Evolutionary conservation across 345 rosid genomes (phyloP), one percentile per base, ranked within the genome.

Genomic region (Gynandropsis gynandra): DNA sequence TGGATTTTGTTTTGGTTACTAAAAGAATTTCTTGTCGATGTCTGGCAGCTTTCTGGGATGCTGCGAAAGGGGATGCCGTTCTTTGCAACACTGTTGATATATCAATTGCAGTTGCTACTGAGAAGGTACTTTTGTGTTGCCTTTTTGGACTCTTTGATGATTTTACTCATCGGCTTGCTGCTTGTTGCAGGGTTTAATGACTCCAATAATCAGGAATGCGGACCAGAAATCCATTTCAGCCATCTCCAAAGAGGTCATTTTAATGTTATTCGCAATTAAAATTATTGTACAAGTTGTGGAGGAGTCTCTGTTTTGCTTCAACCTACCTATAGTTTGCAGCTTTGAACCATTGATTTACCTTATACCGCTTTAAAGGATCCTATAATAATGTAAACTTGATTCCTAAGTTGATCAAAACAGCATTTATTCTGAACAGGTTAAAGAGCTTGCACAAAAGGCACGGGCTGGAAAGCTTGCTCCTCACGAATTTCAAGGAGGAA

Each of bases 61-160:
- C 54, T 62, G 81, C 77, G 57, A 87, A 80, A 65, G 89, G 76
- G 59, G 93, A 84, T 61, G 52, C 80, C 35, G 70, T 82, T 71
- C 56, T 70, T 52, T 82, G 82, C 33, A 73, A 90, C 44, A 67
- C 81, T 42, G 80, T 87, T 61, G 98, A 87, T 74, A 73, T 90
- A 73, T 87, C 98, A 48, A 76, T 90, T 73, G 96, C 98, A 19
- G 98, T 90, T 60, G 98, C 98, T 17, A 87, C 96, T 63, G 96
- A 90, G 65, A 90, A 87, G 95, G 98, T 90, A 74, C 54, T 50
- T 41, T 57, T 35, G 62, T 35, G 15, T 40, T 63, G 20, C 14
- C 47, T 32, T 46, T 61, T 63, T 38, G 11, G 50, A 14, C 59
- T 34, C 49, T 31, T 44, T 21, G 45, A 20, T 40, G 17, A 43